A percentile compares a stretch with the other conserved stretches of the same genome.
These are phyloP conservation scores for Austroboletus olivaceoglutinosus DNA, from an alignment of 1,284 basidiomycete species.

Conservation along the genomic window DNA sequence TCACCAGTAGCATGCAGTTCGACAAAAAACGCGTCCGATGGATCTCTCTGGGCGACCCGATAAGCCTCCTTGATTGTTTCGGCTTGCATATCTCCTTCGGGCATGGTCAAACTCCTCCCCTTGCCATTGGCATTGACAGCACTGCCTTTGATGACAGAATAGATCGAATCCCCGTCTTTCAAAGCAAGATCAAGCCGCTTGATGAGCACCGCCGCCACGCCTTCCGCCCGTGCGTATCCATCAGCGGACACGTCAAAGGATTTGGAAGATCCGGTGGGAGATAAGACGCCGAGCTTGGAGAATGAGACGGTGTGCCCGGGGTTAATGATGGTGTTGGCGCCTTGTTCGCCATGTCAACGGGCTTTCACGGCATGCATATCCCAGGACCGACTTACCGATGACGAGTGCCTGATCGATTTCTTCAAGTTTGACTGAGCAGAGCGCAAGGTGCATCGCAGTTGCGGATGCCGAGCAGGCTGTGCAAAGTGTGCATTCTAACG, in stretches of 20 bases:
- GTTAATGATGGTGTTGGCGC: constrained; percentile 29
- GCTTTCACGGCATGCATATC: not conserved
- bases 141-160: constrained; percentile 30
- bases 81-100: constrained; percentile 32
- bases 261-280: constrained; percentile 47
- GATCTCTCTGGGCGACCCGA: constrained; percentile 25
- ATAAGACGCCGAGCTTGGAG: constrained; percentile 37
- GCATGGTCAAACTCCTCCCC: constrained; percentile 34
- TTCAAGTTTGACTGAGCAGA: constrained; percentile 41
- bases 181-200: constrained; percentile 20
- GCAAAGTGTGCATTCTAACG: not conserved
- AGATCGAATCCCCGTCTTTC: constrained; percentile 24
- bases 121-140: constrained; percentile 33
- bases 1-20: constrained; percentile 49
- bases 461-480: constrained; percentile 44
- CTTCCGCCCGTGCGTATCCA: not conserved
- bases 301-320: constrained; percentile 31
- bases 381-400: constrained; percentile 18
- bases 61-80: constrained; percentile 32
- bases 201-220: constrained; percentile 22
- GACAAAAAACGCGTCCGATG: constrained; percentile 45
- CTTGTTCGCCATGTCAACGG: constrained; percentile 6
- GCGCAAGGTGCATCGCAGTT: constrained; percentile 48
- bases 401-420: constrained; percentile 51
- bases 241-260: constrained; percentile 51